A percentile compares a stretch with the other conserved stretches of the same genome.
These are phyloP conservation scores for Fonsecaea monophora DNA, from an alignment of 2,329 filamentous ascomycete species.

Conservation along the genomic window DNA sequence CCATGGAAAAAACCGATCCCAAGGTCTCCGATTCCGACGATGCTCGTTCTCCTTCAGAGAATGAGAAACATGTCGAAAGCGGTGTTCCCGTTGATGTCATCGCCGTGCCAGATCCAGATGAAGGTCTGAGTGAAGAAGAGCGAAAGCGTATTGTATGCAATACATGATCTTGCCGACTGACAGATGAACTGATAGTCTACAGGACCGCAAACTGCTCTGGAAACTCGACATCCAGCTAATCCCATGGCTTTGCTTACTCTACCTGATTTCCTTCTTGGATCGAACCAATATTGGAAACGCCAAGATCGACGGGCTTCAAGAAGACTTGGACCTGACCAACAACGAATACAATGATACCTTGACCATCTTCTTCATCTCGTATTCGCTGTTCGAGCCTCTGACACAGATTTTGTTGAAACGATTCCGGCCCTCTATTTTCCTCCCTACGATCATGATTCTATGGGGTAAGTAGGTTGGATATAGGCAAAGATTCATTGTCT, in stretches of 20 bases:
- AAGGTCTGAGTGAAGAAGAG: conserved; percentile 68
- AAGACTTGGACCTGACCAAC: conserved; percentile 68
- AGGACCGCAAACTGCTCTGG: conserved; percentile 55
- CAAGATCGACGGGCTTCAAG: conserved; percentile 62
- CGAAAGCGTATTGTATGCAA: conserved; percentile 63
- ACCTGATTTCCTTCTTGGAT: conserved; percentile 47
- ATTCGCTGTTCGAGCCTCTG: conserved; percentile 74
- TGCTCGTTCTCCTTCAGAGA: conserved; percentile 20
- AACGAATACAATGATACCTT: conserved; percentile 75
- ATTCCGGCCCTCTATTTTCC: conserved; percentile 76
- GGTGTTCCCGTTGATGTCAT: conserved; percentile 27
- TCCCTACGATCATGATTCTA: conserved; percentile 78
- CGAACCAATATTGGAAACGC: conserved; percentile 79
- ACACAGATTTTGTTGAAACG: conserved; percentile 83
- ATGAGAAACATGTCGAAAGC: conserved; percentile 31
- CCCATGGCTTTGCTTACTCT: conserved; percentile 56
- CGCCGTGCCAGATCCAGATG: conserved; percentile 63
- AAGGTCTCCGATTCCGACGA: conserved; percentile 28
- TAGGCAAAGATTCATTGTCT: background rate
- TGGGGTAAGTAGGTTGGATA: conserved; percentile 42
- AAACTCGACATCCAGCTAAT: conserved; percentile 55
- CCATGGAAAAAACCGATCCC: conserved; percentile 22
- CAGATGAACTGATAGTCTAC: conserved; percentile 16
- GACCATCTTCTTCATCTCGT: conserved; percentile 87
- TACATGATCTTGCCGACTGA: background rate